Evolutionary conservation across 2,329 filamentous ascomycete genomes (phyloP).

Genomic region (Geoglossum cookeanum): DNA sequence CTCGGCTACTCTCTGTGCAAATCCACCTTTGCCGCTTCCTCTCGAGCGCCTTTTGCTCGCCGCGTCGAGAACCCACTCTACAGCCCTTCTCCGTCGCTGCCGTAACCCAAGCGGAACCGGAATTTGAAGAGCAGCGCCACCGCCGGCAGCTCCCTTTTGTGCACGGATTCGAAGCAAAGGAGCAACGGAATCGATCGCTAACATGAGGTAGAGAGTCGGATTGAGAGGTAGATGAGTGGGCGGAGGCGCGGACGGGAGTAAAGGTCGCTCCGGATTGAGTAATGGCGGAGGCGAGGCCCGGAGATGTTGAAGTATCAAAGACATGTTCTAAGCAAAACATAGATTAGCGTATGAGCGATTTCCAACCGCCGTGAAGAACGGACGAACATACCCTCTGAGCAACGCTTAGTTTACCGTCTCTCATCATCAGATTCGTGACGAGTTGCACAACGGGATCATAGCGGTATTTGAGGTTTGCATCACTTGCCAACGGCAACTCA

Average conservation of each 20-base stretch:
- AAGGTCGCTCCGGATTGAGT: constrained; percentile 48
- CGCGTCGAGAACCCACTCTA: constrained; percentile 78
- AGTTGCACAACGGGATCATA: constrained; percentile 76
- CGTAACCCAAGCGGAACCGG: constrained; percentile 57
- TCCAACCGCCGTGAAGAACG: neutral
- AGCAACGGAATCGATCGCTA: constrained; percentile 82
- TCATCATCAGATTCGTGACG: constrained; percentile 80
- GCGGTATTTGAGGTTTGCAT: constrained; percentile 51
- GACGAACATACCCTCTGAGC: constrained; percentile 57
- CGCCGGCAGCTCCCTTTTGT: constrained; percentile 63
- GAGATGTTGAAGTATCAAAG: constrained; percentile 60
- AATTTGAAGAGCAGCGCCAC: constrained; percentile 66
- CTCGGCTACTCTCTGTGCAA: constrained; percentile 62
- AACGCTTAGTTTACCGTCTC: constrained; percentile 69
- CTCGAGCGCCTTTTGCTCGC: constrained; percentile 58
- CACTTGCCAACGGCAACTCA: constrained; percentile 41
- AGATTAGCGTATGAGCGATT: constrained; percentile 4
- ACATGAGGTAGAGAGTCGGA: constrained; percentile 71
- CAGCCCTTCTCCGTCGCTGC: constrained; percentile 58
- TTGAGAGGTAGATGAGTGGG: constrained; percentile 67
- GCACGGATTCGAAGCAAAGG: constrained; percentile 66
- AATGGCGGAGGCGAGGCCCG: constrained; percentile 68
- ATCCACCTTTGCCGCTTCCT: constrained; percentile 50
- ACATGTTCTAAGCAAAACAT: constrained; percentile 47
- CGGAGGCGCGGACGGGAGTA: constrained; percentile 60